Conservation (phyloP, 768 basidiomycete species). For the Candolleomyces aberdarensis region DNA sequence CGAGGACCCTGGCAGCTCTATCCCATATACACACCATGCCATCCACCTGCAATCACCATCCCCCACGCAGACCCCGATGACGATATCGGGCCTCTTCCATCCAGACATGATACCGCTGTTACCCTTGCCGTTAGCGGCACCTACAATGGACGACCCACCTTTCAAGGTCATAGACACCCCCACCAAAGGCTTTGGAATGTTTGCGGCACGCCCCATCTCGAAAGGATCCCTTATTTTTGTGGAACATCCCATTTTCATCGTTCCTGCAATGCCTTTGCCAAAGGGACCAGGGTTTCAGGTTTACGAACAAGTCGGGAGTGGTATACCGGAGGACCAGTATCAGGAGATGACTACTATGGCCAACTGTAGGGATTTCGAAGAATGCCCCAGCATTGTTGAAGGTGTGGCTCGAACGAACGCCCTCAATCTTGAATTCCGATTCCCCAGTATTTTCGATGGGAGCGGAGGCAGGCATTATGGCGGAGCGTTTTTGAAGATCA, state of each 20-base stretch:
- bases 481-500: conserved; percentile 38
- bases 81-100: conserved; percentile 7
- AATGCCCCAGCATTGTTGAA: conserved; percentile 34
- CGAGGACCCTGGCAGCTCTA: neutral
- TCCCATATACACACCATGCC: conserved; percentile 3
- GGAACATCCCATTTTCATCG: conserved; percentile 40
- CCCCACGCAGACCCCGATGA: neutral
- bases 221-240: conserved; percentile 31
- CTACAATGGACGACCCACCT: conserved; percentile 4
- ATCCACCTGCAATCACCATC: conserved; percentile 1
- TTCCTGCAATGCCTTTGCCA: conserved; percentile 25
- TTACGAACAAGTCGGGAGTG: conserved; percentile 28
- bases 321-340: conserved; percentile 22
- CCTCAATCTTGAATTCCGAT: conserved; percentile 30
- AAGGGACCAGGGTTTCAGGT: conserved; percentile 16
- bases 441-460: conserved; percentile 8
- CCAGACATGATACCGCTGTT: conserved; percentile 5
- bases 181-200: conserved; percentile 34
- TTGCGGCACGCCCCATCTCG: conserved; percentile 30
- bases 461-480: conserved; percentile 29
- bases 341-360: conserved; percentile 30
- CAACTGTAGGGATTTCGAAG: conserved; percentile 26
- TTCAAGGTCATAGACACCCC: conserved; percentile 24
- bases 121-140: neutral
- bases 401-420: conserved; percentile 45